phyloP scores from a whole-genome alignment of 2,329 filamentous ascomycete species.

The Hypomyces perniciosus region DNA sequence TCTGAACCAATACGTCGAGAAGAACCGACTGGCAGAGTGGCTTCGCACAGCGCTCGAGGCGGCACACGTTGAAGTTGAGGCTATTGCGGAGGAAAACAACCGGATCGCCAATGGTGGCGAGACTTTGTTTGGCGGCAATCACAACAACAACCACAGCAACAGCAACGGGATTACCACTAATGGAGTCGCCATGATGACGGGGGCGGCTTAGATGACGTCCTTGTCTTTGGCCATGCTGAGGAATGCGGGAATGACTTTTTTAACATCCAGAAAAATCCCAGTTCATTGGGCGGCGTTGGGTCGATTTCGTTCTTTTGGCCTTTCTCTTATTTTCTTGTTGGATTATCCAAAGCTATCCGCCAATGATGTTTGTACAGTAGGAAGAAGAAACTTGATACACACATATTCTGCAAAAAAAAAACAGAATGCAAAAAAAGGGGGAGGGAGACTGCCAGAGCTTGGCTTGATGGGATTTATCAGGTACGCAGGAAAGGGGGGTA shows the following conservation, averaged over 20 bases:
- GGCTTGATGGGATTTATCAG: too few relatives aligned
- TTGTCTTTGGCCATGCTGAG: too few relatives aligned
- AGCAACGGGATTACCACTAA: neutral
- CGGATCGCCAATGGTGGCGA: conserved; percentile 9
- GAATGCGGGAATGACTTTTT: neutral
- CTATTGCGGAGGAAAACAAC: conserved; percentile 27
- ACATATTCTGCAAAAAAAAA: too few relatives aligned
- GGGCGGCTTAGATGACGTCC: neutral
- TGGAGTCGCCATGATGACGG: neutral
- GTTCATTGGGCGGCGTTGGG: conserved; percentile 15
- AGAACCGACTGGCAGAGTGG: conserved; percentile 67
- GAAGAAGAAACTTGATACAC: too few relatives aligned
- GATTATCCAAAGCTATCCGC: too few relatives aligned
- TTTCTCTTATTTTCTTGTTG: too few relatives aligned
- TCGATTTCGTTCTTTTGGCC: conserved; percentile 7
- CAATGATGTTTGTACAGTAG: too few relatives aligned
- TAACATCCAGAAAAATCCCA: neutral
- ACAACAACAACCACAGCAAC: neutral
- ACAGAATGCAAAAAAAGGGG: too few relatives aligned
- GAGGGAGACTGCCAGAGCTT: too few relatives aligned
- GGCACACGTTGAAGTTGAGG: conserved; percentile 30
- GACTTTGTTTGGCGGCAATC: conserved; percentile 1
- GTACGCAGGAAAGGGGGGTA: too few relatives aligned
- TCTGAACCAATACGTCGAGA: conserved; percentile 59
- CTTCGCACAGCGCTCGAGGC: conserved; percentile 33